These are phyloP conservation scores for Priceomyces fermenticarens DNA, from an alignment of 805 yeast genomes.

Conservation along the genomic window DNA sequence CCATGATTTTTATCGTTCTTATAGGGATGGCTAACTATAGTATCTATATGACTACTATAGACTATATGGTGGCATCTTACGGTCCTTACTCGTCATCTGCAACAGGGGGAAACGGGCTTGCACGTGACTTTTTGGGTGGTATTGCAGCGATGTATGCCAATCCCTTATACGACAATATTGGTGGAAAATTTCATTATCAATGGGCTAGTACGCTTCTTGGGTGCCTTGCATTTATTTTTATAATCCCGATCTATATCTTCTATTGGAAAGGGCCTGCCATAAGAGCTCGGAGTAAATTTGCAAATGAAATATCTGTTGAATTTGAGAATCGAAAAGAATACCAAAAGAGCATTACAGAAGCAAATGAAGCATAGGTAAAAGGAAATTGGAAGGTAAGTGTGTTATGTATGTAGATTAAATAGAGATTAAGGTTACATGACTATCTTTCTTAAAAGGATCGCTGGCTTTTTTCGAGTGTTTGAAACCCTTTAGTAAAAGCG, in stretches of 20 bases:
- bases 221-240: conserved; percentile 29
- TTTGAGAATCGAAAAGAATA: no score
- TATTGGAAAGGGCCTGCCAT: conserved; percentile 40
- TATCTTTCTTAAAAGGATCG: no score
- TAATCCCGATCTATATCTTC: conserved; percentile 34
- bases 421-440: no score
- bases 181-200: conserved; percentile 24
- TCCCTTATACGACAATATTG: conserved; percentile 35
- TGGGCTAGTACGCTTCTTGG: conserved; percentile 41
- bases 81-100: conserved; percentile 44
- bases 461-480: no score
- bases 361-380: no score
- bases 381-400: no score
- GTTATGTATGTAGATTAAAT: no score
- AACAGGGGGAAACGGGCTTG: conserved; percentile 42
- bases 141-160: conserved; percentile 35
- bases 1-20: conserved; percentile 31
- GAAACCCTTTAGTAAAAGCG: no score
- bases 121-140: conserved; percentile 41
- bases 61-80: conserved; percentile 41
- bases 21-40: conserved; percentile 40
- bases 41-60: conserved; percentile 42
- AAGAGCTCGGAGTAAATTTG: conserved; percentile 32
- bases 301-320: no score
- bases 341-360: no score